Conservation (phyloP, 108 stramenopile genomes). For the Thalassiosira profunda region DNA sequence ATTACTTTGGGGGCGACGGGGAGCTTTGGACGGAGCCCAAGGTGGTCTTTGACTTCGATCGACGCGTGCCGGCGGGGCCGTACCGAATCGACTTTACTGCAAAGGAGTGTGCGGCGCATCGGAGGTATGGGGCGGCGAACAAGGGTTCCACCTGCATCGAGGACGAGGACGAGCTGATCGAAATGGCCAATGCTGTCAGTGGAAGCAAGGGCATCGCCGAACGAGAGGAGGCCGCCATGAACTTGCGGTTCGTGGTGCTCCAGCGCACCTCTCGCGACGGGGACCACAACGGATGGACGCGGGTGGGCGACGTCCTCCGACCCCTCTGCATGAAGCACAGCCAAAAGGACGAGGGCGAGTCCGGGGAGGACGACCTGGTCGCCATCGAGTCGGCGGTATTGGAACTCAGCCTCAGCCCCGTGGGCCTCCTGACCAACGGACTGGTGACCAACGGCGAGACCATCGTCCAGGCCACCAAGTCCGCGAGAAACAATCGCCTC, state of each 20-base stretch:
- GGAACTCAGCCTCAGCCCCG: slow-evolving; percentile 71
- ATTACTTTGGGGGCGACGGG: slow-evolving; percentile 67
- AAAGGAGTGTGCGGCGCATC: slow-evolving; percentile 76
- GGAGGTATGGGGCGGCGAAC: slow-evolving; percentile 19
- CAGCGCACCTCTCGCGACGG: slow-evolving; percentile 76
- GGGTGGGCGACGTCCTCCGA: slow-evolving; percentile 66
- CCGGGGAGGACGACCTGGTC: slow-evolving; percentile 60
- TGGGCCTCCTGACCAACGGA: slow-evolving; percentile 62
- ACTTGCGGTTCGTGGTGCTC: slow-evolving; percentile 68
- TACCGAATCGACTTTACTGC: slow-evolving; percentile 80
- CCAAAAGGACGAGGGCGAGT: slow-evolving; percentile 53
- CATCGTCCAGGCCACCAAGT: slow-evolving; percentile 83
- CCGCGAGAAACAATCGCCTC: slow-evolving; percentile 68
- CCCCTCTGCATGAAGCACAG: slow-evolving; percentile 61
- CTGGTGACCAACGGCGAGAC: slow-evolving; percentile 73
- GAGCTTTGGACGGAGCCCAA: slow-evolving; percentile 77
- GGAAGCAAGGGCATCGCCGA: slow-evolving; percentile 73
- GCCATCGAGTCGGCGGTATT: slow-evolving; percentile 72
- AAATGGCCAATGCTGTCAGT: slow-evolving; percentile 66
- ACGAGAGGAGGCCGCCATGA: slow-evolving; percentile 80
- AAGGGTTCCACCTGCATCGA: slow-evolving; percentile 11
- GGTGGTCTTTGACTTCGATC: slow-evolving; percentile 89
- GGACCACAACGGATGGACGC: slow-evolving; percentile 55
- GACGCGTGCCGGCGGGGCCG: slow-evolving; percentile 91
- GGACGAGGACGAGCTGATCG: slow-evolving; percentile 52